Evolutionary conservation across 2,329 filamentous ascomycete genomes (phyloP).

Genomic region (Cytospora piceicola): DNA sequence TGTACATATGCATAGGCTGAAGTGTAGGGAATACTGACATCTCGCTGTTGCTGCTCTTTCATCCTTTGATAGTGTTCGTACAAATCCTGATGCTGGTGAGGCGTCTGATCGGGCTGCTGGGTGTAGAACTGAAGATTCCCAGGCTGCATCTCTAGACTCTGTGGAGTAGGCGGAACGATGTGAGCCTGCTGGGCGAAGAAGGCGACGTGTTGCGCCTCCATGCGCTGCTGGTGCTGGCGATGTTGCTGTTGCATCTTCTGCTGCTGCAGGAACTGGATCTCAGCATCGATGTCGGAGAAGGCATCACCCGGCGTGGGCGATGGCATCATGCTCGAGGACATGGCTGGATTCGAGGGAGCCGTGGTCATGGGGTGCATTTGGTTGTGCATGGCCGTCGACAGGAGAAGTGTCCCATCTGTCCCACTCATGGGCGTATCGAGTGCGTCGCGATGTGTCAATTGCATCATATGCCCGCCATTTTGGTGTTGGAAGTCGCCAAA

Average conservation of each 20-base stretch:
- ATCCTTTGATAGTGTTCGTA: constrained; percentile 69
- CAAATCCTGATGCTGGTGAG: constrained; percentile 60
- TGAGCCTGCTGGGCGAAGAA: constrained; percentile 59
- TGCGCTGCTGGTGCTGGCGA: constrained; percentile 47
- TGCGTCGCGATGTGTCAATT: constrained; percentile 42
- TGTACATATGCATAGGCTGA: background rate
- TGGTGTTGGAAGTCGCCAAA: constrained; percentile 58
- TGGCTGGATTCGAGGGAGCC: constrained; percentile 48
- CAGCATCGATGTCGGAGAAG: constrained; percentile 64
- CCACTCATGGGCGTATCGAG: constrained; percentile 57
- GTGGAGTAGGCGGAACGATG: constrained; percentile 77
- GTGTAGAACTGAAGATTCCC: constrained; percentile 61
- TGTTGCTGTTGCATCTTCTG: constrained; percentile 66
- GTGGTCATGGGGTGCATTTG: constrained; percentile 55
- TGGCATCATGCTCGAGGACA: constrained; percentile 51
- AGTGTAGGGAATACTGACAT: constrained; percentile 50
- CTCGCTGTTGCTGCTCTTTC: constrained; percentile 65
- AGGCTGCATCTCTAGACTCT: constrained; percentile 76
- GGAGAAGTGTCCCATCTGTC: constrained; percentile 45
- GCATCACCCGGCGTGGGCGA: constrained; percentile 54
- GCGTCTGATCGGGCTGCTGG: constrained; percentile 56
- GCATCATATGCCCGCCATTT: constrained; percentile 46
- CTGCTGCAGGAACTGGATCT: constrained; percentile 68
- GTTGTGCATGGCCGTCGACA: constrained; percentile 46
- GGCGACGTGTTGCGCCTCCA: constrained; percentile 60